Percentiles rank a stretch among this genome's conserved stretches.
Conservation (phyloP, 2,329 filamentous ascomycete species). For the Fusarium paranaense region DNA sequence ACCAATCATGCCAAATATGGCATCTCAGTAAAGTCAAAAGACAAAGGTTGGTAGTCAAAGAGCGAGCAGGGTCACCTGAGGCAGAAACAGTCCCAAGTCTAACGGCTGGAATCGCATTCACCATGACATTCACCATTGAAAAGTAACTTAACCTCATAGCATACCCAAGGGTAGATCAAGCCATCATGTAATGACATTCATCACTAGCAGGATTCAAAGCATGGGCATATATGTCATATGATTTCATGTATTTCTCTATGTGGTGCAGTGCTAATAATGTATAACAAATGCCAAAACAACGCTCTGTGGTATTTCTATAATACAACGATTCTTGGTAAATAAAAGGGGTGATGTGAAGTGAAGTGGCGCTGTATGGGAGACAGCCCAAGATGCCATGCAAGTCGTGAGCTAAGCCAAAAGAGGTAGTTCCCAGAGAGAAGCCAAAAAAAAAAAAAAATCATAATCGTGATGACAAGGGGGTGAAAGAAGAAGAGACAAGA, state of each 20-base stretch:
- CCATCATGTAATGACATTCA: background rate
- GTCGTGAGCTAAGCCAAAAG: background rate
- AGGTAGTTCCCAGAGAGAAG: background rate
- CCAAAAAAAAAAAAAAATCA: background rate
- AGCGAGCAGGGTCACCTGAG: background rate
- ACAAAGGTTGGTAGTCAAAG: background rate
- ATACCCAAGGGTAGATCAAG: too few relatives aligned
- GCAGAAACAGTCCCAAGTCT: background rate
- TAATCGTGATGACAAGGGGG: slow-evolving; percentile 5
- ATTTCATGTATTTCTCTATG: slow-evolving; percentile 33
- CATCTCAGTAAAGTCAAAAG: background rate
- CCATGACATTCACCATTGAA: background rate
- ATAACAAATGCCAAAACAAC: slow-evolving; percentile 18
- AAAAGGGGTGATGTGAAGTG: background rate
- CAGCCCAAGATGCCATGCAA: background rate
- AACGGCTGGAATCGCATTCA: background rate
- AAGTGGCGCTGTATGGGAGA: background rate
- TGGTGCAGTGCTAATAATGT: background rate
- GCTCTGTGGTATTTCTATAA: slow-evolving; percentile 38
- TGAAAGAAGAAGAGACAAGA: background rate
- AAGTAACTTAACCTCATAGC: too few relatives aligned
- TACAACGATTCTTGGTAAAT: slow-evolving; percentile 22
- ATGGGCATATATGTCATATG: background rate
- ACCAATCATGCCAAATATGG: background rate
- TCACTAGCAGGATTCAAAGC: background rate